Conservation (phyloP, 2,329 filamentous ascomycete genomes). For the Aureobasidium mangrovei region DNA sequence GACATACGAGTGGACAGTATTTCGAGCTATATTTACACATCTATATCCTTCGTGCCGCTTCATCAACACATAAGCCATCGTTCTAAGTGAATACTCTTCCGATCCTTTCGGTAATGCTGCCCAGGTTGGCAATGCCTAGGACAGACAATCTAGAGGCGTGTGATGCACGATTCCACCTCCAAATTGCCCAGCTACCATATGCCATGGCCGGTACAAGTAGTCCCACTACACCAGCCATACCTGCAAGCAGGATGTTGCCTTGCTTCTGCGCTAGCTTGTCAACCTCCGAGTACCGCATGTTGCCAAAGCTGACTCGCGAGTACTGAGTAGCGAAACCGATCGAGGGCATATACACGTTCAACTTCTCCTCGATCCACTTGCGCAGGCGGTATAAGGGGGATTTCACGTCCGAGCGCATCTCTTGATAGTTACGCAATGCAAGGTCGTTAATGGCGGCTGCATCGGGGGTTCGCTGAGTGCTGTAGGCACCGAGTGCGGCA, state of each 20-base stretch:
- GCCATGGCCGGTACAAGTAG: slow-evolving; percentile 24
- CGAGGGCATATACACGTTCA: slow-evolving; percentile 66
- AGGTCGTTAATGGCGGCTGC: slow-evolving; percentile 87
- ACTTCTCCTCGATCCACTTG: slow-evolving; percentile 76
- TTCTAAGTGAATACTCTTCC: slow-evolving; percentile 18
- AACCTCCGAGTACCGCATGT: slow-evolving; percentile 82
- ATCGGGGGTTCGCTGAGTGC: slow-evolving; percentile 62
- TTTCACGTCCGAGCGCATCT: slow-evolving; percentile 84
- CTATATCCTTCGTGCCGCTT: slow-evolving; percentile 31
- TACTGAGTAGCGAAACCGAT: slow-evolving; percentile 92
- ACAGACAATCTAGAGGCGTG: slow-evolving; percentile 1
- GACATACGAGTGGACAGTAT: slow-evolving; percentile 15
- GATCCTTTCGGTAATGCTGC: slow-evolving; percentile 16
- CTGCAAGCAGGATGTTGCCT: slow-evolving; percentile 37
- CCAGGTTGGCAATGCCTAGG: slow-evolving; percentile 12
- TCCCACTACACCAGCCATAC: slow-evolving; percentile 41
- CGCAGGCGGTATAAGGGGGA: slow-evolving; percentile 68
- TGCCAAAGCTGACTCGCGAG: slow-evolving; percentile 83
- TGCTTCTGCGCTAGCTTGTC: slow-evolving; percentile 61
- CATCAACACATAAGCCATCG: not conserved
- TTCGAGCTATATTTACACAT: not conserved
- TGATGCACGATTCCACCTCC: slow-evolving; percentile 20
- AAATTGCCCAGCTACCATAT: slow-evolving; percentile 22
- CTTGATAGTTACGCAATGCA: slow-evolving; percentile 80
- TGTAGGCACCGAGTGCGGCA: slow-evolving; percentile 63